A percentile compares a stretch with the other conserved stretches of the same genome.
These are phyloP conservation scores for Linnemannia hyalina DNA, from an alignment of 192 early-diverging fungal genomes.

Conservation along the genomic window DNA sequence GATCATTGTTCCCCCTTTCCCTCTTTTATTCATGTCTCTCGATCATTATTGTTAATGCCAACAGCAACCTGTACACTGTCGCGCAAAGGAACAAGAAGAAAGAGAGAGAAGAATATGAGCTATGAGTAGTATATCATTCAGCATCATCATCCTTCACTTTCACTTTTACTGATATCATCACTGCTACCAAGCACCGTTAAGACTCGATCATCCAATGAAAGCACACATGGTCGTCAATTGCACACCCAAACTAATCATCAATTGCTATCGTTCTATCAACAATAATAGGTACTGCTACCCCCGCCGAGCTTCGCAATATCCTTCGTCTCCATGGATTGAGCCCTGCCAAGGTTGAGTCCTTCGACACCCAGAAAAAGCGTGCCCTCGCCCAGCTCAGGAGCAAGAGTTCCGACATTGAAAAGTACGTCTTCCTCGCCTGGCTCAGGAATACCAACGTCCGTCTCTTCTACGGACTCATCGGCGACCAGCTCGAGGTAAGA, in stretches of 20 bases:
- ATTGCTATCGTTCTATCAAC: neutral
- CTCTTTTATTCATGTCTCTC: too few species aligned
- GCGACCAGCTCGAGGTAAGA: slow-evolving; percentile 80
- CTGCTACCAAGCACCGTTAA: neutral
- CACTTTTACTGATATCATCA: neutral
- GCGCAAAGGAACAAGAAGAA: neutral
- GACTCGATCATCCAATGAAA: neutral
- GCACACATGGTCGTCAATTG: neutral
- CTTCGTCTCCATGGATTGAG: slow-evolving; percentile 78
- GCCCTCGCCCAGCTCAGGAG: slow-evolving; percentile 77
- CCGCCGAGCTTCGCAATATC: slow-evolving; percentile 61
- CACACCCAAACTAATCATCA: neutral
- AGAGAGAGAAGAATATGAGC: neutral
- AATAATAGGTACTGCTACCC: slow-evolving; percentile 72
- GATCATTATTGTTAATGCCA: neutral
- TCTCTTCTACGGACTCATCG: slow-evolving; percentile 88
- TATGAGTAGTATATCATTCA: neutral
- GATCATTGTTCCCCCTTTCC: too few species aligned
- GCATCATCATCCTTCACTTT: neutral
- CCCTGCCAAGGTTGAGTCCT: slow-evolving; percentile 80
- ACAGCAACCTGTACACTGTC: neutral
- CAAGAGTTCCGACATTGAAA: slow-evolving; percentile 79
- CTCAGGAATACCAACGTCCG: slow-evolving; percentile 83
- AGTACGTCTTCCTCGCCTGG: slow-evolving; percentile 89
- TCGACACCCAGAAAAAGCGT: slow-evolving; percentile 81